Conservation (phyloP, 108 stramenopile species). For the Cyclotella baltica region DNA sequence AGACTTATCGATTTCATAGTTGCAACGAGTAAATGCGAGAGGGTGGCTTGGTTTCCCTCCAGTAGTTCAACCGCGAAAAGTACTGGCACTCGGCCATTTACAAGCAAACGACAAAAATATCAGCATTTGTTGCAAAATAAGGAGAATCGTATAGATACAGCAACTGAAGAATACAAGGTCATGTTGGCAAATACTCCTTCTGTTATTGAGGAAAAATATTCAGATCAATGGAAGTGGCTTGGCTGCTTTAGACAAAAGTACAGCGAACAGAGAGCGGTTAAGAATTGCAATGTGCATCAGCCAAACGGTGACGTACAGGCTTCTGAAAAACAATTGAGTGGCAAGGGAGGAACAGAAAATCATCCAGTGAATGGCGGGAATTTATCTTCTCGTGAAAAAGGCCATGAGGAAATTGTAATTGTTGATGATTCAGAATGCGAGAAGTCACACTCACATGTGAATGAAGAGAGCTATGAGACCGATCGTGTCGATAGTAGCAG, state of each 20-base stretch:
- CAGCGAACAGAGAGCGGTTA: not conserved
- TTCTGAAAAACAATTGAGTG: not conserved
- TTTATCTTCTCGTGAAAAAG: conserved; percentile 33
- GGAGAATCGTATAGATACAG: not conserved
- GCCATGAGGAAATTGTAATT: not conserved
- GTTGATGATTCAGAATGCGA: not conserved
- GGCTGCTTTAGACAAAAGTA: conserved; percentile 8
- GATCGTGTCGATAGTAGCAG: not conserved
- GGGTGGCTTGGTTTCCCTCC: conserved; percentile 1
- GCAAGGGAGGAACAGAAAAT: conserved; percentile 6
- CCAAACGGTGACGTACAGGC: not conserved
- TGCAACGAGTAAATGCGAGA: conserved; percentile 16
- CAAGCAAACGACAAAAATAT: conserved; percentile 24
- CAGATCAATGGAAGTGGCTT: conserved; percentile 35
- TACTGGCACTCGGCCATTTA: not conserved
- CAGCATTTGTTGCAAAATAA: conserved; percentile 26
- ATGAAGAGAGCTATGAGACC: not conserved
- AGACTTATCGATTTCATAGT: conserved; percentile 32
- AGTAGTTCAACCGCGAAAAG: conserved; percentile 1
- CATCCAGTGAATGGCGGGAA: conserved; percentile 25
- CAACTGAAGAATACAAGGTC: not conserved
- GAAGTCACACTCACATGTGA: not conserved
- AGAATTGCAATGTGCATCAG: not conserved
- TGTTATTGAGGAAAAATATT: conserved; percentile 34
- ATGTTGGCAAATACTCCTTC: not conserved